Evolutionary conservation across 257 asterid species (phyloP), one percentile per base, ranked within the genome.

Genomic region (Coffea eugenioides): DNA sequence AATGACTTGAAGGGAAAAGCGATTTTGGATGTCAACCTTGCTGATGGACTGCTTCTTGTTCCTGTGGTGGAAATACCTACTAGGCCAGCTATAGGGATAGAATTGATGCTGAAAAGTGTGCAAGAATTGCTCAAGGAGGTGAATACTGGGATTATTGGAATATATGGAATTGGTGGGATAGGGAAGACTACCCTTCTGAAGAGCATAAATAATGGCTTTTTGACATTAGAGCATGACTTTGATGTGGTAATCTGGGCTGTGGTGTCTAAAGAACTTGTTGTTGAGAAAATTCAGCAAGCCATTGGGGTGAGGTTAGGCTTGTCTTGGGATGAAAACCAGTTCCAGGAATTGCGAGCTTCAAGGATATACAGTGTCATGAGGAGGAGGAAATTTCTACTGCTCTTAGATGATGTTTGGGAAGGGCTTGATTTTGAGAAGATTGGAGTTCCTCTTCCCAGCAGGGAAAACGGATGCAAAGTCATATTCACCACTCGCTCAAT

Each of bases 321-420:
- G 79, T 86, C 89, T 61, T 83, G 87, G 88, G 90, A 86, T 36
- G 90, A 86, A 79, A 65, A 76, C 34, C 86, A 88, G 59, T 80
- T 80, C 79, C 89, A 83, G 77, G 88, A 85, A 16, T 69, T 76
- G 52, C 81, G 89, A 36, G 87, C 92, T 66, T 75, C 80, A 41
- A 85, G 87, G 71, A 83, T 87, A 31, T 68, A 83, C 67, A 83
- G 80, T 65, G 82, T 89, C 62, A 83, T 87, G 90, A 85, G 84
- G 59, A 85, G 75, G 82, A 87, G 79, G 83, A 89, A 80, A 71
- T 86, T 87, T 73, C 49, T 85, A 78, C 41, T 89, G 71, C 82
- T 89, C 41, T 46, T 89, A 59, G 90, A 89, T 79, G 92, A 89
- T 82, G 83, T 89, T 76, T 88, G 92, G 92, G 86, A 88, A 67